Evolutionary conservation across 768 basidiomycete genomes (phyloP), one percentile per base, ranked within the genome.

Genomic region (Lentinula raphanica): DNA sequence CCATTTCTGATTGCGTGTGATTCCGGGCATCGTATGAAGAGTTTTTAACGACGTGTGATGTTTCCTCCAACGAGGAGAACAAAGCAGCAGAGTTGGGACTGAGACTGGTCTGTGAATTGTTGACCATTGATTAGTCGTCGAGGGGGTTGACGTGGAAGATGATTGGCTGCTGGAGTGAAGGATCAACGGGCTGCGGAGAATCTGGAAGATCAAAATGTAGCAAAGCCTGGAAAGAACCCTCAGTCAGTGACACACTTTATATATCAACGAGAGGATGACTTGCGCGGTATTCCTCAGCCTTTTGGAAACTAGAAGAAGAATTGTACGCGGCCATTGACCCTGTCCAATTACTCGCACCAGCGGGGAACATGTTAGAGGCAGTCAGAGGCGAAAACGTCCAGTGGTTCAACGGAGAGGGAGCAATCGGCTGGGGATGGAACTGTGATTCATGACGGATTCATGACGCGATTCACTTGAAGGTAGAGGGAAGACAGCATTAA

Each of bases 81-180:
- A 44, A 12, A 23, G 42, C 21, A 9, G 17, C 51, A 39, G 40
- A 53, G 35, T 53, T 50, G 49, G 1, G 17, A 9, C 9, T 49
- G 27, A 49, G 21, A n/a, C 51, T 53, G 51, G 27, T 32, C 32
- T 13, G 40, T 53, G 19, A 36, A 31, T 59, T 45, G 29, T 63
- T 51, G 12, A 9, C 56, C 63, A n/a, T 49, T 29, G 4, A 57
- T 49, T 27, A 44, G 32, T 49, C 28, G 57, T 74, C 69, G 49
- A 77, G 66, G 27, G 70, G 67, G 1, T 67, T 55, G 19, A 78
- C 59, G 51, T 70, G 67, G 62, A 75, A 81, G 28, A 76, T 60
- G 21, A 44, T 23, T 8, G 42, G 42, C 12, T 44, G 42, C 3
- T 44, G 42, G 42, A 44, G 23, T 21, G 42, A 44, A 21, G 15